Evolutionary conservation across 139 green algal species (phyloP).

Genomic region (Closterium sp.): DNA sequence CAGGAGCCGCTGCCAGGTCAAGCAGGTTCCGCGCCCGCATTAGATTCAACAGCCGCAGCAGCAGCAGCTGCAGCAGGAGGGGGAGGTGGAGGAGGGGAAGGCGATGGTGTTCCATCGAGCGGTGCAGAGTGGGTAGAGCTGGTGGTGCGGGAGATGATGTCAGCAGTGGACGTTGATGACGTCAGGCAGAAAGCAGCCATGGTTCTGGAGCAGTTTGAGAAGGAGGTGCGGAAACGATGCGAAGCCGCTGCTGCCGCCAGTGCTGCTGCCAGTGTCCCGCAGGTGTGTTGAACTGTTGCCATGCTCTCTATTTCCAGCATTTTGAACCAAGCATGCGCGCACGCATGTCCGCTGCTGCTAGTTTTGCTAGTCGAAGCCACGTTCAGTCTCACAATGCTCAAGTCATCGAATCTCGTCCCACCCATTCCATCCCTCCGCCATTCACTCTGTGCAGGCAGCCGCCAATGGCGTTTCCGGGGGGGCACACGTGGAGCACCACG

Average conservation of each 20-base stretch:
- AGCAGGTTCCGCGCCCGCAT: not conserved
- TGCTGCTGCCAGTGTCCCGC: not conserved
- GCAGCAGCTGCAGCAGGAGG: not conserved
- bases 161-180: constrained; percentile 42
- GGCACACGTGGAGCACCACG: not conserved
- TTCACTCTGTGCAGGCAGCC: not conserved
- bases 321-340: not conserved
- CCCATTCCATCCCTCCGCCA: not conserved
- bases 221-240: not conserved
- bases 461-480: too few relatives aligned
- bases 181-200: constrained; percentile 1
- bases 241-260: not conserved
- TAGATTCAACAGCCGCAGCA: not conserved
- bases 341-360: not conserved
- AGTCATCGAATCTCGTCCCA: too few relatives aligned
- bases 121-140: constrained; percentile 48
- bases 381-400: too few relatives aligned
- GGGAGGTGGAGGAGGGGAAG: not conserved
- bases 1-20: not conserved
- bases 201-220: not conserved
- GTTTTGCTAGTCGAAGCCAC: not conserved
- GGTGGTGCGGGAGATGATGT: constrained; percentile 47
- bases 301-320: not conserved
- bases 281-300: not conserved
- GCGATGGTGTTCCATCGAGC: not conserved